Conservation (phyloP, 2,329 filamentous ascomycete genomes). For the Aspergillus japonicus region DNA sequence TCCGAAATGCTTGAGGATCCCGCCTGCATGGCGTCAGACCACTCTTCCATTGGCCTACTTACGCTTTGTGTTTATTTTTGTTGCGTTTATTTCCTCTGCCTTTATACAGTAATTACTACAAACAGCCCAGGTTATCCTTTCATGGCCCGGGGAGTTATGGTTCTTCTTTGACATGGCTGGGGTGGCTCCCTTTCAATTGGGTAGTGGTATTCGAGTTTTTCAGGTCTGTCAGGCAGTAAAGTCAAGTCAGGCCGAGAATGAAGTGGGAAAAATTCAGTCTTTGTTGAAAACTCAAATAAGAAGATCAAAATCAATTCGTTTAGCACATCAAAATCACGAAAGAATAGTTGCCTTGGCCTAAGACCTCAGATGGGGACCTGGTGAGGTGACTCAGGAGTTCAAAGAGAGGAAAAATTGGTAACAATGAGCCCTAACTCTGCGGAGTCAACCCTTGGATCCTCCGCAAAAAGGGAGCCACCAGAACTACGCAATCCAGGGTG, state of each 20-base stretch:
- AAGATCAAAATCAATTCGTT: background rate
- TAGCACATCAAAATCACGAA: background rate
- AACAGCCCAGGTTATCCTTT: background rate
- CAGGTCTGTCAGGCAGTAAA: background rate
- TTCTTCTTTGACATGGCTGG: background rate
- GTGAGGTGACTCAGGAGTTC: conserved; percentile 5
- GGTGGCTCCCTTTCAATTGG: background rate
- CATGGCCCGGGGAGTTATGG: background rate
- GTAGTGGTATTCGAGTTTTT: background rate
- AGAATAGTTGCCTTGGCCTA: background rate
- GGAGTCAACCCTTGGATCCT: conserved; percentile 6
- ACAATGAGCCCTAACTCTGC: background rate
- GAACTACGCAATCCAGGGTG: conserved; percentile 4
- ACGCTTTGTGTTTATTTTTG: background rate
- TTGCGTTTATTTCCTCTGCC: background rate
- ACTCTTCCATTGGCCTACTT: background rate
- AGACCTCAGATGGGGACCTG: background rate
- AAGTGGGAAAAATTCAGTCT: background rate
- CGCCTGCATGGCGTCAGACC: conserved; percentile 6
- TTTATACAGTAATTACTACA: background rate
- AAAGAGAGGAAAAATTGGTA: background rate
- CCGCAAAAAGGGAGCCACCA: background rate
- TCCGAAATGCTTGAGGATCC: background rate
- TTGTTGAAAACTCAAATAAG: background rate
- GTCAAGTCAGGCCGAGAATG: background rate